These are phyloP conservation scores for Sisymbrium altissimum DNA, from an alignment of 345 rosid genomes.

Conservation along the genomic window DNA sequence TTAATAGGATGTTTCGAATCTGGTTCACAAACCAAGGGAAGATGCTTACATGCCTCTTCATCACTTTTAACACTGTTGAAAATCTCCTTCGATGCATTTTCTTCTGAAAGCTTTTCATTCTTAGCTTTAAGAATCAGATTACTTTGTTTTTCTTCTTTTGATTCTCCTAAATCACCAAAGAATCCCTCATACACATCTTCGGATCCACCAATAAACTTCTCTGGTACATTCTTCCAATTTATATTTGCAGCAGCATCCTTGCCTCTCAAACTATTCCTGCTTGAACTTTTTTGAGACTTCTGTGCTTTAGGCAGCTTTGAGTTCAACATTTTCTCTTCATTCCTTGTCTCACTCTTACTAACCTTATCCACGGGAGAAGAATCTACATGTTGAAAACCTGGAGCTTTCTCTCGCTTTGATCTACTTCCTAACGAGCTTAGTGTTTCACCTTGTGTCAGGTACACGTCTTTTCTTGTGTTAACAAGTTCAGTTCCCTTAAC, in stretches of 20 bases:
- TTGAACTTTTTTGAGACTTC: constrained; percentile 17
- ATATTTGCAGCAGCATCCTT: constrained; percentile 41
- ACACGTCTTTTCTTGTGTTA: constrained; percentile 44
- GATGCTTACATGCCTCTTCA: constrained; percentile 42
- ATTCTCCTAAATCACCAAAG: constrained; percentile 27
- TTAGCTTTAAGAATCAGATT: constrained; percentile 4
- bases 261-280: constrained; percentile 41
- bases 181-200: constrained; percentile 44
- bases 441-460: constrained; percentile 41
- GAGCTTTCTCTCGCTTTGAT: constrained; percentile 42
- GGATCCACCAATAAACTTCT: constrained; percentile 42
- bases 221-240: constrained; percentile 39
- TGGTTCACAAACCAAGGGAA: constrained; percentile 44
- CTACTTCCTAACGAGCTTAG: constrained; percentile 35
- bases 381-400: constrained; percentile 28
- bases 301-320: constrained; percentile 39
- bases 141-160: constrained; percentile 40
- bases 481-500: constrained; percentile 42
- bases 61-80: constrained; percentile 9
- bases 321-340: constrained; percentile 36
- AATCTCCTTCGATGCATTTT: constrained; percentile 11
- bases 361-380: constrained; percentile 40
- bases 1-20: constrained; percentile 40
- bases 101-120: constrained; percentile 27
- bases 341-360: constrained; percentile 37